Conservation (phyloP, 176 grass and related monocot genomes). For the Leersia perrieri region DNA sequence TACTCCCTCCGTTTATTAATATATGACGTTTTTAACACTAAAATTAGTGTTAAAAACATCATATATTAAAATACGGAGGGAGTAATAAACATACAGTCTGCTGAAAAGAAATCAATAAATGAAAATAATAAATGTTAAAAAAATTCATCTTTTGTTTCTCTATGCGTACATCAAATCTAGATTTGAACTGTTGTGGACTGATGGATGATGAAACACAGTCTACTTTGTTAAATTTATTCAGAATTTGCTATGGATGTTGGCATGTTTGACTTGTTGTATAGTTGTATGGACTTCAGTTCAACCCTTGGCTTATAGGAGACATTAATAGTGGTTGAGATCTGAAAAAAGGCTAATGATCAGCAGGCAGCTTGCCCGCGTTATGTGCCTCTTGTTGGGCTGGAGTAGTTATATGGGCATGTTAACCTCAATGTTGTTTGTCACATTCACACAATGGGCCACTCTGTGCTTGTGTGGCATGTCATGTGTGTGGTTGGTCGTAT, state of each 20-base stretch:
- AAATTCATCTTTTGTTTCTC: neutral
- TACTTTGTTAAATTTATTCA: neutral
- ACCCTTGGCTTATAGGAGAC: neutral
- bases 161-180: neutral
- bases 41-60: too few relatives aligned
- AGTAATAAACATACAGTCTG: neutral
- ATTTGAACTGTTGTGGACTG: neutral
- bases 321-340: neutral
- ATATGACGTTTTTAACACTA: too few relatives aligned
- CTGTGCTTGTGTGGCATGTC: neutral
- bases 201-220: neutral
- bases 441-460: neutral
- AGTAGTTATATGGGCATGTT: neutral
- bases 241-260: neutral
- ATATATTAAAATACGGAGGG: too few relatives aligned
- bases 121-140: neutral
- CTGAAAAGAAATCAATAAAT: neutral
- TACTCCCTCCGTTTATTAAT: too few relatives aligned
- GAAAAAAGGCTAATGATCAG: neutral
- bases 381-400: neutral
- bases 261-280: neutral
- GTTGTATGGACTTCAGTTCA: neutral
- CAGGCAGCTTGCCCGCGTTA: neutral
- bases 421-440: neutral
- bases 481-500: neutral